These are phyloP conservation scores for Hypoxylon intermedium DNA, from an alignment of 495 filamentous ascomycete genomes.

Conservation along the genomic window DNA sequence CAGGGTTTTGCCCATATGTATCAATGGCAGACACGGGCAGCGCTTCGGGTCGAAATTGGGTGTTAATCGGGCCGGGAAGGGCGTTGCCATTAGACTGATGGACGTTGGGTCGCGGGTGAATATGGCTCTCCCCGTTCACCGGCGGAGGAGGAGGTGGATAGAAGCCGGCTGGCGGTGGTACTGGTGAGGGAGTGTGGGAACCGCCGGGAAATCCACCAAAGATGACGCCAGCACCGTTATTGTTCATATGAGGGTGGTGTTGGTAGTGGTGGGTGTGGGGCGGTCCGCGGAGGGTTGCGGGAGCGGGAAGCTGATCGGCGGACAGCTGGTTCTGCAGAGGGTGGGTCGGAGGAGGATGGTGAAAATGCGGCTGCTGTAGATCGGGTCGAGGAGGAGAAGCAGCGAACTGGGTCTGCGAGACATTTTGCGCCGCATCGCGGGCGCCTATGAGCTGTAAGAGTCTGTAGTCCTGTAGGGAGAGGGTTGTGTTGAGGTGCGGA, in stretches of 20 bases:
- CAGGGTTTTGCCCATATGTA: slow-evolving; percentile 43
- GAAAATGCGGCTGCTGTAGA: slow-evolving; percentile 15
- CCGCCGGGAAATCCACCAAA: slow-evolving; percentile 53
- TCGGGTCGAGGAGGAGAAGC: slow-evolving; percentile 21
- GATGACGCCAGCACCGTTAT: slow-evolving; percentile 53
- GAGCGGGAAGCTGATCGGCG: slow-evolving; percentile 23
- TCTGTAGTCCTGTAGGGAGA: slow-evolving; percentile 11
- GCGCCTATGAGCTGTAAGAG: slow-evolving; percentile 38
- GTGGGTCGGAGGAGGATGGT: slow-evolving; percentile 14
- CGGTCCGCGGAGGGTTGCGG: slow-evolving; percentile 28
- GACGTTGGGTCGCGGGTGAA: slow-evolving; percentile 41
- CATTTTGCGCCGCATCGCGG: slow-evolving; percentile 20
- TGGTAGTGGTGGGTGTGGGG: slow-evolving; percentile 32
- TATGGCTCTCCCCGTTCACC: slow-evolving; percentile 44
- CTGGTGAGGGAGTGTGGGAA: slow-evolving; percentile 59
- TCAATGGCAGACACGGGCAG: slow-evolving; percentile 28
- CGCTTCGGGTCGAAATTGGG: slow-evolving; percentile 38
- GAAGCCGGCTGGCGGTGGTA: slow-evolving; percentile 45
- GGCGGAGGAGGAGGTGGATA: slow-evolving; percentile 45
- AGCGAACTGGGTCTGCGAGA: slow-evolving; percentile 32
- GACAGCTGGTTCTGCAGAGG: slow-evolving; percentile 22
- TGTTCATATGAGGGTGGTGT: slow-evolving; percentile 51
- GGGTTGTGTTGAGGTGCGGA: slow-evolving; percentile 18
- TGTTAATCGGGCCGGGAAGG: slow-evolving; percentile 44
- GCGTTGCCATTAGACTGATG: slow-evolving; percentile 42